Conservation (phyloP, 2,329 filamentous ascomycete genomes). For the Zymoseptoria ardabiliae region DNA sequence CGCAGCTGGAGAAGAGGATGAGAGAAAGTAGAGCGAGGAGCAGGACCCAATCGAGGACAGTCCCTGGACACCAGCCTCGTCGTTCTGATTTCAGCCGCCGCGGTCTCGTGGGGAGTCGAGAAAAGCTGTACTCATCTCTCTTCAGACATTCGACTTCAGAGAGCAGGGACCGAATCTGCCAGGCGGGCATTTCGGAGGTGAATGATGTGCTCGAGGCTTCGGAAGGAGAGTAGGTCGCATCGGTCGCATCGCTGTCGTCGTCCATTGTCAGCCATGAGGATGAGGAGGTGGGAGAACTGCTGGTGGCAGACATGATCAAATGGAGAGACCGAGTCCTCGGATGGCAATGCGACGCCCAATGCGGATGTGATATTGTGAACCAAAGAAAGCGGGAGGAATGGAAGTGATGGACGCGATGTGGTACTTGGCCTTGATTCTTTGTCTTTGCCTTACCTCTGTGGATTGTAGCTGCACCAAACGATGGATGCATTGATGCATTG, state of each 20-base stretch:
- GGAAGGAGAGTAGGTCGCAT: not conserved
- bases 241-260: not conserved
- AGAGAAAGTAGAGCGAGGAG: not conserved
- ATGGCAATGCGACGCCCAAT: no score
- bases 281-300: not conserved
- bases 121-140: not conserved
- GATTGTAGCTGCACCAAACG: no score
- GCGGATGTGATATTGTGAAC: no score
- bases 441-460: no score
- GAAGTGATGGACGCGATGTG: no score
- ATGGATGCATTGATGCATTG: no score
- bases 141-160: not conserved
- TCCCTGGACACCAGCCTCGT: not conserved
- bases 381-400: no score
- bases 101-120: not conserved
- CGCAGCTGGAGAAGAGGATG: not conserved
- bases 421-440: no score
- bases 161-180: not conserved
- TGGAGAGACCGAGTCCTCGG: not conserved
- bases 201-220: not conserved
- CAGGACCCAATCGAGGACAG: not conserved
- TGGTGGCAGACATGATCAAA: not conserved
- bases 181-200: not conserved
- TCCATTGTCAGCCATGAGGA: not conserved
- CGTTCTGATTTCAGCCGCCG: not conserved